Evolutionary conservation across 2,329 filamentous ascomycete genomes (phyloP), one percentile per base, ranked within the genome.

Genomic region (Fusarium haematococcum): DNA sequence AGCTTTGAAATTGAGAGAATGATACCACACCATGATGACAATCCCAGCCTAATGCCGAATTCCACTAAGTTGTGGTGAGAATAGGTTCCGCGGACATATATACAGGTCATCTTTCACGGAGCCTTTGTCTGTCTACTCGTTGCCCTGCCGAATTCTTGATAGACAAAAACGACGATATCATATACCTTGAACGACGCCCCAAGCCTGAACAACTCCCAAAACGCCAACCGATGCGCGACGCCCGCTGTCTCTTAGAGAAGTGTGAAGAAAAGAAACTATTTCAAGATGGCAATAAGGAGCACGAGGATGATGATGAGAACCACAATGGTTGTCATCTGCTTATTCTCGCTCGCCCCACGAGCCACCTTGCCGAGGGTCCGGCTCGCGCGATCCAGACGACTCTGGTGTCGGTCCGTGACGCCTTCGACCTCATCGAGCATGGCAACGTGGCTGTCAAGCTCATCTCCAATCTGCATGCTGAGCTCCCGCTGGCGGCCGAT

Each of bases 401-500:
- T 87, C 81, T 93, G 90, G 84, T 98, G 95, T 67, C 95, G 87
- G 81, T 98, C 95, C 9, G 95, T 93, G 23, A 92, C 89, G 52
- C 89, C 89, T 80, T 98, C 97, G 52, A 97, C 91, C 78, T 98
- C 96, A 81, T 98, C 96, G 33, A 99, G 87, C 87, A 99, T 87
- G 77, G 93, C 88, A 41, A 97, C 93, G 79, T 99, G 97, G 76
- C 91, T 93, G 78, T 98, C 97, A 39, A 99, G 88, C 87, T 99
- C 97, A 81, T 98, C 94, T 33, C 97, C 96, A 79, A 99, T 98
- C 85, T 97, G 94, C 86, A 98, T 97, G 80, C 93, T 95, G 71
- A 99, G 87, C 85, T 98, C 94, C 59, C 97, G 89, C 86, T 98
- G 97, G 43, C 97, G 91, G 5, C 94, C 90, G 76, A 99, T 98